Percentiles rank a stretch among this genome's conserved stretches.
These are phyloP conservation scores for Acorus calamus DNA, from an alignment of 106 monocot genomes.

Conservation along the genomic window DNA sequence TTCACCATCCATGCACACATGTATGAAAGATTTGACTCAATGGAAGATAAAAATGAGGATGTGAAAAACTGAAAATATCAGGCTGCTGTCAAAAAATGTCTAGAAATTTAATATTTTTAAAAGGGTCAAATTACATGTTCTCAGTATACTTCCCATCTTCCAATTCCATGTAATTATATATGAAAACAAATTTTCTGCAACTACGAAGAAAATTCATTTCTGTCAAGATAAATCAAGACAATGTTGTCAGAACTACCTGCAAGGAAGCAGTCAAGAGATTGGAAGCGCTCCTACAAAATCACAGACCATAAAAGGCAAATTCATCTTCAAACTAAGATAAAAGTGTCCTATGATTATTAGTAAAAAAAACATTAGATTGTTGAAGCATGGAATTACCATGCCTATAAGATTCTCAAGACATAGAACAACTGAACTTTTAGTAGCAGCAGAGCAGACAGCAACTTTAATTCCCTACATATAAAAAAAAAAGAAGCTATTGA, in stretches of 20 bases:
- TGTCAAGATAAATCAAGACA: no score
- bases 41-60: no score
- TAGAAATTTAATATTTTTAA: no score
- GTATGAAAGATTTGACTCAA: no score
- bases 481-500: constrained; percentile 1
- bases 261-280: constrained; percentile 88
- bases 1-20: no score
- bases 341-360: background rate
- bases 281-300: constrained; percentile 66
- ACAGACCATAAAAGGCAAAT: background rate
- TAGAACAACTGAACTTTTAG: constrained; percentile 89
- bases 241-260: constrained; percentile 41
- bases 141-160: no score
- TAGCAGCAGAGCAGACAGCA: constrained; percentile 97
- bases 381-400: constrained; percentile 36
- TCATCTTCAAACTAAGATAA: constrained; percentile 1
- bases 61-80: no score
- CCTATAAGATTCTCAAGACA: constrained; percentile 91
- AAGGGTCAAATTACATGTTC: no score
- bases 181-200: no score
- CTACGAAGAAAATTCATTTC: no score
- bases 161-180: no score
- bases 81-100: no score
- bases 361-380: background rate
- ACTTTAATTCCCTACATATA: constrained; percentile 66